Conservation (phyloP, 163 green algal genomes). For the Smithsoniella earleae region DNA sequence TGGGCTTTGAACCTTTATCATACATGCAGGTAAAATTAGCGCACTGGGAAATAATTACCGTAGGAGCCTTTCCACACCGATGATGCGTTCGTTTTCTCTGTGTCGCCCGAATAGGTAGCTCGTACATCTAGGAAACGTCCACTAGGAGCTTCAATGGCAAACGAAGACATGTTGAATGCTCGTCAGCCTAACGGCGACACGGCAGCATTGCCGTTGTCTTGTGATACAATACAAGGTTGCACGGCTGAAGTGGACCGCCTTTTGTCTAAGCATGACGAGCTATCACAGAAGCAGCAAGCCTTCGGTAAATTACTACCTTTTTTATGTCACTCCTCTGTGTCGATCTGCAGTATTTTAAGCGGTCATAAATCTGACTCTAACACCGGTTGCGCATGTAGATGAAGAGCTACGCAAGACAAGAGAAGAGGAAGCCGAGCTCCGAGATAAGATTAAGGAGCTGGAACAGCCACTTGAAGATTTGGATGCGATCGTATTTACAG, state of each 20-base stretch:
- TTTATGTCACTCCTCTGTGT: neutral
- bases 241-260: neutral
- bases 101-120: too few species aligned
- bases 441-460: neutral
- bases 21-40: too few species aligned
- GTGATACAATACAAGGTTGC: neutral
- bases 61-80: too few species aligned
- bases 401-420: neutral
- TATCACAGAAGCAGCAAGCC: neutral
- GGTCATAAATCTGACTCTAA: neutral
- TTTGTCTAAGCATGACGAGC: neutral
- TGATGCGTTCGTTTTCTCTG: too few species aligned
- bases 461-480: neutral
- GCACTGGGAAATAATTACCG: too few species aligned
- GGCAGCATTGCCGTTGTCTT: neutral
- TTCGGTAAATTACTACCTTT: neutral
- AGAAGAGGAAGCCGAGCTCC: neutral
- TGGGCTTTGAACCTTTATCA: too few species aligned
- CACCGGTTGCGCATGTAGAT: neutral
- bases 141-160: too few species aligned
- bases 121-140: too few species aligned
- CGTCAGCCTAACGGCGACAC: too few species aligned
- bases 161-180: too few species aligned
- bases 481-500: neutral
- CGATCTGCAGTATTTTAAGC: neutral